Evolutionary conservation across 305 asterid species (phyloP).

Genomic region (Ilex paraguariensis): DNA sequence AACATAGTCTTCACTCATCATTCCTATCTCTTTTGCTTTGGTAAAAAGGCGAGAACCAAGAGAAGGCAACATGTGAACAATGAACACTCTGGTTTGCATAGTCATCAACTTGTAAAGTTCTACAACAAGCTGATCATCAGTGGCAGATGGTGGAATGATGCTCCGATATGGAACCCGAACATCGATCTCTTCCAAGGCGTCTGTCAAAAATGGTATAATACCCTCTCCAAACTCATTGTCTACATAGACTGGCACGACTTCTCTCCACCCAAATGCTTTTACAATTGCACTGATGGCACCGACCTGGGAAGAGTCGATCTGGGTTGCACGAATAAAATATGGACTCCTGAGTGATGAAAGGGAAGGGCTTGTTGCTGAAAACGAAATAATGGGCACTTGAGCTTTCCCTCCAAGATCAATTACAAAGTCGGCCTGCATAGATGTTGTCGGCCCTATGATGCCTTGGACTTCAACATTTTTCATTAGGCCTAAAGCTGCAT

Average conservation of each 20-base stretch:
- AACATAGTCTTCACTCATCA: conserved; percentile 42
- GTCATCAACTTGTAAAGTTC: conserved; percentile 23
- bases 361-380: conserved; percentile 33
- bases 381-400: conserved; percentile 19
- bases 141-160: conserved; percentile 27
- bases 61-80: conserved; percentile 48
- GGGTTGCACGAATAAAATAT: conserved; percentile 36
- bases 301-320: conserved; percentile 38
- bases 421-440: background rate
- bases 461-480: background rate
- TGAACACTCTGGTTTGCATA: conserved; percentile 43
- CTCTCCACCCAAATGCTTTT: conserved; percentile 39
- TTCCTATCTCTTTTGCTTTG: conserved; percentile 24
- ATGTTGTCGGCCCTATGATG: background rate
- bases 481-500: background rate
- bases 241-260: conserved; percentile 38
- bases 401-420: background rate
- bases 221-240: conserved; percentile 37
- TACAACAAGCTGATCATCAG: conserved; percentile 19
- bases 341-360: conserved; percentile 19
- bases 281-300: conserved; percentile 49
- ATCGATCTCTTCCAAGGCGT: conserved; percentile 35
- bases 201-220: conserved; percentile 33
- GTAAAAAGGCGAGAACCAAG: conserved; percentile 32
- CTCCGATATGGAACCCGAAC: no score